Conservation (phyloP, 1,284 basidiomycete genomes). For the Bondarzewia mesenterica region DNA sequence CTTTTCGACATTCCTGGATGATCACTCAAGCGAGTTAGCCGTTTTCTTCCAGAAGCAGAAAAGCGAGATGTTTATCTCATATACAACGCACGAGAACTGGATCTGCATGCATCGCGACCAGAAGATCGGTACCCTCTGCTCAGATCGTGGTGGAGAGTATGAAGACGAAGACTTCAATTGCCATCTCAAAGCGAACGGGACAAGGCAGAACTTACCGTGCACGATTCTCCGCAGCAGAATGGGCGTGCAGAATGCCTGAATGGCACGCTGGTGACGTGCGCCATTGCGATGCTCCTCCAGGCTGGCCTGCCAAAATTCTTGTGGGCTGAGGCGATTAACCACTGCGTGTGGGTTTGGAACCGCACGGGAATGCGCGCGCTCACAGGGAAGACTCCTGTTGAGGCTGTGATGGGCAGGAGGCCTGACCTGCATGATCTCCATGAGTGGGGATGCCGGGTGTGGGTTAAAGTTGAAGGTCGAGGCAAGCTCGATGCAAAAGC, state of each 20-base stretch:
- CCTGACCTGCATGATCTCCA: conserved; percentile 1
- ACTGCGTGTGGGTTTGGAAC: conserved; percentile 25
- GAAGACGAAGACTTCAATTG: conserved; percentile 14
- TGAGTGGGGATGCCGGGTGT: conserved; percentile 8
- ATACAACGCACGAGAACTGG: neutral
- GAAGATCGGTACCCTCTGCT: neutral
- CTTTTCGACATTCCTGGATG: neutral
- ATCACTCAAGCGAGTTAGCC: neutral
- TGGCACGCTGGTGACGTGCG: conserved; percentile 11
- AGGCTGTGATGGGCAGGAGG: neutral
- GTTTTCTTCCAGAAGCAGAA: neutral
- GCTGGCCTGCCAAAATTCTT: conserved; percentile 15
- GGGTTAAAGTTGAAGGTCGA: conserved; percentile 6
- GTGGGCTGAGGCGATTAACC: neutral
- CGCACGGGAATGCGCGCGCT: conserved; percentile 20
- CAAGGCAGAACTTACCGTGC: conserved; percentile 21
- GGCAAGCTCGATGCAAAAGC: conserved; percentile 22
- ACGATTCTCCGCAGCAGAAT: conserved; percentile 28
- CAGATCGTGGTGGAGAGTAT: conserved; percentile 1
- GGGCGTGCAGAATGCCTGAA: conserved; percentile 26
- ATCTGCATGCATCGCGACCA: neutral
- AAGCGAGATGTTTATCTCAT: neutral
- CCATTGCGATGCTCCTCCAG: conserved; percentile 6
- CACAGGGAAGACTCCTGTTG: neutral
- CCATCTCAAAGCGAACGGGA: conserved; percentile 21